Conservation (phyloP, 148 eudicot species). For the Agrostemma githago region DNA sequence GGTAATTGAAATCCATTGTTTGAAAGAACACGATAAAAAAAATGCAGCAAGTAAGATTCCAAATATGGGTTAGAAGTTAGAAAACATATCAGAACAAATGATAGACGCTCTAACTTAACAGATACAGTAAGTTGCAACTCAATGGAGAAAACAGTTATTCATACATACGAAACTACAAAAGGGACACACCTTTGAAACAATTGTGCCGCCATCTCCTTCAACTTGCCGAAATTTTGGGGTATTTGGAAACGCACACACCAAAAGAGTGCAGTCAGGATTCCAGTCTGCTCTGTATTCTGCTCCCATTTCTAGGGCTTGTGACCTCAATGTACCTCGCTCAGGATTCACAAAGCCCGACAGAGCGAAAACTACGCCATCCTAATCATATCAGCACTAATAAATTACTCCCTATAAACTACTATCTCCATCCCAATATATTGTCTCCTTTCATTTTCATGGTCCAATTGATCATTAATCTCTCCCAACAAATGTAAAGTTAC, state of each 20-base stretch:
- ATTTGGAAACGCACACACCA: constrained; percentile 83
- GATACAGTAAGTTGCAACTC: neutral
- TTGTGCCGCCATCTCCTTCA: constrained; percentile 74
- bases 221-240: constrained; percentile 96
- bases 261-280: constrained; percentile 79
- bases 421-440: neutral
- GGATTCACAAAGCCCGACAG: constrained; percentile 97
- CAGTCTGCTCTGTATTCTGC: constrained; percentile 85
- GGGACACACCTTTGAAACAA: constrained; percentile 65
- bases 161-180: constrained; percentile 6
- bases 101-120: constrained; percentile 1
- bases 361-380: constrained; percentile 92
- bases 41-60: neutral
- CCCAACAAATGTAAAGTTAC: too few relatives aligned
- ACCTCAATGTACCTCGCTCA: constrained; percentile 74
- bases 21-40: neutral
- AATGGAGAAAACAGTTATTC: neutral
- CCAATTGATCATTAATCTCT: too few relatives aligned
- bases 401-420: constrained; percentile 1
- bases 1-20: neutral
- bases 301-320: constrained; percentile 92
- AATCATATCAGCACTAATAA: constrained; percentile 27
- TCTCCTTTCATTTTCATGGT: too few relatives aligned
- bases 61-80: neutral
- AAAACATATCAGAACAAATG: neutral